phyloP scores from a whole-genome alignment of 495 filamentous ascomycete species.

The Umbilicaria muhlenbergii region DNA sequence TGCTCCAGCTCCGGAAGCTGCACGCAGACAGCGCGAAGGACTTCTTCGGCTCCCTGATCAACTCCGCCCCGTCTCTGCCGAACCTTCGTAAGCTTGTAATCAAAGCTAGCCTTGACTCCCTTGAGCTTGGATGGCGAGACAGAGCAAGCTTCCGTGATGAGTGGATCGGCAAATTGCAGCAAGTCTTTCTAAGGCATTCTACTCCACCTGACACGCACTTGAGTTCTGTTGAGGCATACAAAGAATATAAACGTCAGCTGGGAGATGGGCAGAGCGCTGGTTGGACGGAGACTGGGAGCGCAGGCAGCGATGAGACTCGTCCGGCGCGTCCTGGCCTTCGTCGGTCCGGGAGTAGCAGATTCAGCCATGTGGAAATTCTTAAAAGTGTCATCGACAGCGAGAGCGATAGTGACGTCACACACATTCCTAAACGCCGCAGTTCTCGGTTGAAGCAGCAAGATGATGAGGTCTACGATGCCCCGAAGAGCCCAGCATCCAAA shows the following conservation, averaged over 20 bases:
- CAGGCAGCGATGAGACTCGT: not conserved
- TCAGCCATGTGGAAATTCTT: too few species aligned
- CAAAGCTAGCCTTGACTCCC: conserved; percentile 50
- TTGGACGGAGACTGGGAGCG: too few species aligned
- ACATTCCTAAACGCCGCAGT: not conserved
- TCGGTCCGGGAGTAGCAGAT: not conserved
- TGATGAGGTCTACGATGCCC: not conserved
- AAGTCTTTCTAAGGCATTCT: conserved; percentile 45
- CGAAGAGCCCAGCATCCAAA: not conserved
- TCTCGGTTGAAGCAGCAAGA: not conserved
- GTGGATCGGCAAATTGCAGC: conserved; percentile 49
- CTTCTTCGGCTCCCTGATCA: conserved; percentile 61
- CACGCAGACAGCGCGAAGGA: conserved; percentile 42
- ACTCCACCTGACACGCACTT: conserved; percentile 31
- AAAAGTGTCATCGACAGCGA: not conserved
- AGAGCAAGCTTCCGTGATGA: conserved; percentile 55
- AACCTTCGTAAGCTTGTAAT: conserved; percentile 51
- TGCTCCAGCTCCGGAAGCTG: conserved; percentile 63
- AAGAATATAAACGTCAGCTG: conserved; percentile 15
- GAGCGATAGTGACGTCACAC: not conserved
- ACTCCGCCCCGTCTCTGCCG: conserved; percentile 44
- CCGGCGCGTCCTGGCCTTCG: not conserved
- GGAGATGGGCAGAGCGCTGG: not conserved
- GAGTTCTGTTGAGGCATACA: conserved; percentile 14
- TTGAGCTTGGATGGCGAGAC: conserved; percentile 52